A percentile compares a stretch with the other conserved stretches of the same genome.
phyloP scores from a whole-genome alignment of 306 rosid genomes.

The Medicago ruthenica region DNA sequence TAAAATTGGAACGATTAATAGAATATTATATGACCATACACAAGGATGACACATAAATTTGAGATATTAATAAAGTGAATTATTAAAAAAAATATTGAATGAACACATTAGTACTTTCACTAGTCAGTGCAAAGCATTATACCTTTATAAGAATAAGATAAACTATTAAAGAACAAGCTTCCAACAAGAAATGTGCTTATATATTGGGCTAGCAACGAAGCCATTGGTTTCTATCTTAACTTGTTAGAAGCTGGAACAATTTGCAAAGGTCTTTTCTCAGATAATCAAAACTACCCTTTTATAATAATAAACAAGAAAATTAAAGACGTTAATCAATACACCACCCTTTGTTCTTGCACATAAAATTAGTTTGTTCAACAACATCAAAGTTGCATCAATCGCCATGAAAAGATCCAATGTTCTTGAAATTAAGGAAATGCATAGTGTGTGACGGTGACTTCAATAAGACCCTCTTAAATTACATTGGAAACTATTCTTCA shows the following conservation, averaged over 20 bases:
- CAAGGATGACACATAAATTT: not conserved
- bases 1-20: not conserved
- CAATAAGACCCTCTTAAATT: conserved; percentile 1
- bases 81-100: not conserved
- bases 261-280: conserved; percentile 20
- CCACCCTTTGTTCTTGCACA: conserved; percentile 13
- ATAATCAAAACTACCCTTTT: conserved; percentile 27
- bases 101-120: not conserved
- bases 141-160: conserved; percentile 53
- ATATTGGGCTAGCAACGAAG: conserved; percentile 16
- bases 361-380: conserved; percentile 52
- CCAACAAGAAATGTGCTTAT: conserved; percentile 45
- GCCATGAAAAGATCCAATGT: conserved; percentile 56
- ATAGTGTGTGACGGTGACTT: conserved; percentile 39
- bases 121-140: not conserved
- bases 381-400: conserved; percentile 31
- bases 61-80: not conserved
- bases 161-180: conserved; percentile 44
- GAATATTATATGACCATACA: no score
- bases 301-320: conserved; percentile 28
- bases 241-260: conserved; percentile 30
- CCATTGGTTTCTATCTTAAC: conserved; percentile 43
- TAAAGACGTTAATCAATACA: conserved; percentile 4
- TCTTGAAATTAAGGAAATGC: conserved; percentile 43
- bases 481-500: not conserved